A percentile compares a stretch with the other conserved stretches of the same genome.
Conservation (phyloP, 2,329 filamentous ascomycete species). For the Macroventuria anomochaeta region DNA sequence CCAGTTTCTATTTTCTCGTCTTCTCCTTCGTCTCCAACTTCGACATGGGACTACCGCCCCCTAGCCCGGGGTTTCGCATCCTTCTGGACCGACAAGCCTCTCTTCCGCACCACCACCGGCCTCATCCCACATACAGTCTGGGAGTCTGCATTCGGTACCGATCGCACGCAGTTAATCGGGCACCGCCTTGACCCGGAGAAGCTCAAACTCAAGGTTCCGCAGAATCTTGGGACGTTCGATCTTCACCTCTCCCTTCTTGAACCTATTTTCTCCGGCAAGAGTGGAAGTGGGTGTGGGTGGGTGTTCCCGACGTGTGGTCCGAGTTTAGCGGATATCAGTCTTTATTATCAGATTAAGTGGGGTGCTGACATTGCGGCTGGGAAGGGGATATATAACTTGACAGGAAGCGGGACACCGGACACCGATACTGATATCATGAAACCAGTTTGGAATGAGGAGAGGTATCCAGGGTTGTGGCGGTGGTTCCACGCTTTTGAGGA, state of each 20-base stretch:
- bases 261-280: conserved; percentile 37
- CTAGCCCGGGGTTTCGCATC: conserved; percentile 50
- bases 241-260: conserved; percentile 49
- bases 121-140: conserved; percentile 51
- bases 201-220: conserved; percentile 48
- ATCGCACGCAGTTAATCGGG: conserved; percentile 50
- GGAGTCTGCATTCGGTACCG: conserved; percentile 48
- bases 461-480: conserved; percentile 46
- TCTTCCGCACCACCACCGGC: conserved; percentile 51
- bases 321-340: conserved; percentile 45
- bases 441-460: conserved; percentile 45
- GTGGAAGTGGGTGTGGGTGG: conserved; percentile 44
- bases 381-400: conserved; percentile 45
- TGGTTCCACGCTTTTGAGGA: conserved; percentile 48
- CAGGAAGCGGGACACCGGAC: conserved; percentile 43
- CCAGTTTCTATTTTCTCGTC: conserved; percentile 29
- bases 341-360: conserved; percentile 52
- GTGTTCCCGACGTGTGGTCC: conserved; percentile 45
- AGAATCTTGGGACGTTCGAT: conserved; percentile 48
- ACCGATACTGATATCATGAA: conserved; percentile 22
- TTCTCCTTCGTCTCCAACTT: no score
- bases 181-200: conserved; percentile 49
- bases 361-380: conserved; percentile 49
- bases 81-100: conserved; percentile 52
- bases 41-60: conserved; percentile 45